phyloP scores from a whole-genome alignment of 1,284 basidiomycete species.

The Tilletia walkeri region DNA sequence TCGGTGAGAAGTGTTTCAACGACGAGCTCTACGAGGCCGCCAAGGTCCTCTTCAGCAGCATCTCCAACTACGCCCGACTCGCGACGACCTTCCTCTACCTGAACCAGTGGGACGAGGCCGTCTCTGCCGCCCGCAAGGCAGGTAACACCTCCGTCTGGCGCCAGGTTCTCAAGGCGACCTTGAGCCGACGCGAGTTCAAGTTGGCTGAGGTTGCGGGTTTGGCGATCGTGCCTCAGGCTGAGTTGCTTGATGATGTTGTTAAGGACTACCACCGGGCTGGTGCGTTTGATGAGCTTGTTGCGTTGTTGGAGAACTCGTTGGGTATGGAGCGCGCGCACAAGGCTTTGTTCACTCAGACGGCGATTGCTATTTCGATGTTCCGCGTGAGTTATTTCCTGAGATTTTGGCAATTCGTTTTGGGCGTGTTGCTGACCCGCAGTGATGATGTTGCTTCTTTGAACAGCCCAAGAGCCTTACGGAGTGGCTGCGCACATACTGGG shows the following conservation, averaged over 20 bases:
- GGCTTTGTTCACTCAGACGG: constrained; percentile 80
- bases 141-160: constrained; percentile 99
- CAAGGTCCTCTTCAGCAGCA: constrained; percentile 90
- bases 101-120: constrained; percentile 94
- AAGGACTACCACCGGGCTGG: constrained; percentile 86
- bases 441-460: background rate
- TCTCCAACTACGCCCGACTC: constrained; percentile 96
- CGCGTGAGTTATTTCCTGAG: background rate
- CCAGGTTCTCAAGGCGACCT: constrained; percentile 96
- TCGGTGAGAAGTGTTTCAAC: constrained; percentile 99
- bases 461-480: constrained; percentile 98
- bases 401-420: too few relatives aligned
- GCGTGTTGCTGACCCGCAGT: background rate
- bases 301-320: constrained; percentile 86
- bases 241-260: constrained; percentile 81
- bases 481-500: constrained; percentile 94
- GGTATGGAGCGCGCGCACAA: constrained; percentile 90
- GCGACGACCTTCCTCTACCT: constrained; percentile 98
- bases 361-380: constrained; percentile 68
- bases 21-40: constrained; percentile 97
- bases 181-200: constrained; percentile 95
- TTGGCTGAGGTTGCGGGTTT: constrained; percentile 77
- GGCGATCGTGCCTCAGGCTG: constrained; percentile 62
- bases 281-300: constrained; percentile 90
- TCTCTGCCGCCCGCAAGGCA: constrained; percentile 96